Percentiles rank a stretch among this genome's conserved stretches.
These are phyloP conservation scores for Podila verticillata DNA, from an alignment of 192 early-diverging fungal species.

Conservation along the genomic window DNA sequence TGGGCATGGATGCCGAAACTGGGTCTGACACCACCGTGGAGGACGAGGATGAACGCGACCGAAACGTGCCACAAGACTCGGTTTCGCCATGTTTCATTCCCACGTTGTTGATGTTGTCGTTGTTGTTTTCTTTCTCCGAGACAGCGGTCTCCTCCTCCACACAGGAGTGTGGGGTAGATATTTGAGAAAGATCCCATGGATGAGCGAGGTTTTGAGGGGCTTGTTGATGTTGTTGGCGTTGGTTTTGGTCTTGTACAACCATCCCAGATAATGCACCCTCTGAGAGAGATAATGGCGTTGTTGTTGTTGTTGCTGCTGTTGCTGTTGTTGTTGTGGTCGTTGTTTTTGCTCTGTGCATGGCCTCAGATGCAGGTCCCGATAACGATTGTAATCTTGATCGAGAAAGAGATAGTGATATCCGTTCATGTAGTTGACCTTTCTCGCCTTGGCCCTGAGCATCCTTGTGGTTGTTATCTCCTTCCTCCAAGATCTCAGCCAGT, in stretches of 20 bases:
- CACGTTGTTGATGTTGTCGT: not conserved
- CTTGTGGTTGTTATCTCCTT: not conserved
- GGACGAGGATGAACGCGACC: not conserved
- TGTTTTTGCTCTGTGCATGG: not conserved
- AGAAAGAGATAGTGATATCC: not conserved
- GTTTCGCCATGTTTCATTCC: not conserved
- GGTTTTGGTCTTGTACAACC: not conserved
- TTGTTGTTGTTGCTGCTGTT: no score
- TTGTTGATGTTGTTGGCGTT: not conserved
- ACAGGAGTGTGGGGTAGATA: no score
- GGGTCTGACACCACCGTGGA: not conserved
- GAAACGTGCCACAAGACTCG: not conserved
- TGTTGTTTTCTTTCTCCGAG: not conserved
- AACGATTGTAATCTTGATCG: slow-evolving; percentile 2
- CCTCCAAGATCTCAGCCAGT: no score
- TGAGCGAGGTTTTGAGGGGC: not conserved
- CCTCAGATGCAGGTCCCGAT: slow-evolving; percentile 3
- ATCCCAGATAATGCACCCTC: not conserved
- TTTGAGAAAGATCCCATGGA: not conserved
- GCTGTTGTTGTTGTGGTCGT: no score
- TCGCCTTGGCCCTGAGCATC: not conserved
- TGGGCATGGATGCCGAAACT: not conserved
- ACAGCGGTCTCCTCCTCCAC: not conserved
- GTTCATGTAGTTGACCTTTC: not conserved
- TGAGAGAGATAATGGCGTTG: no score